These are phyloP conservation scores for Testicularia cyperi DNA, from an alignment of 1,284 basidiomycete genomes.

Conservation along the genomic window DNA sequence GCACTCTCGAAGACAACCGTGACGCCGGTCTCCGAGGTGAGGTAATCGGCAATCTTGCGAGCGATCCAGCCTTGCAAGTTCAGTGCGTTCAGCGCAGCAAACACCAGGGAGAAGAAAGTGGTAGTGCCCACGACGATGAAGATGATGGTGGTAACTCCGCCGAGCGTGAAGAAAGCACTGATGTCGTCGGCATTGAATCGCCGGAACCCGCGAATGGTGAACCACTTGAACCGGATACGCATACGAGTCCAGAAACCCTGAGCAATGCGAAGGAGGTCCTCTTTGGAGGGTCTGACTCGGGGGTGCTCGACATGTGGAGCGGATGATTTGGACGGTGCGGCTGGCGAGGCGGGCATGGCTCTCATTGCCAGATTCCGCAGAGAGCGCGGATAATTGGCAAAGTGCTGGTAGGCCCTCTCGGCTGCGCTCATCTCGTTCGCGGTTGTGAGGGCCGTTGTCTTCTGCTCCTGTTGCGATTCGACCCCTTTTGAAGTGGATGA, in stretches of 20 bases:
- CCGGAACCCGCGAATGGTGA: constrained; percentile 91
- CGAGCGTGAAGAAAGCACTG: constrained; percentile 89
- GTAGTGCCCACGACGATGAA: constrained; percentile 96
- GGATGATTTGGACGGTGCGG: constrained; percentile 1
- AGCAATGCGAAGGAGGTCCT: constrained; percentile 80
- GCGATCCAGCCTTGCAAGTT: constrained; percentile 93
- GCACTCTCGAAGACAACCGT: constrained; percentile 96
- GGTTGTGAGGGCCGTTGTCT: neutral
- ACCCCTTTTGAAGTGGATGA: too few relatives aligned
- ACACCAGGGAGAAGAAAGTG: constrained; percentile 90
- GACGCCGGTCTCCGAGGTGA: constrained; percentile 89
- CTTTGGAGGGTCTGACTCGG: constrained; percentile 43
- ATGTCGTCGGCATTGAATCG: constrained; percentile 96
- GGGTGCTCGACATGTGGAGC: constrained; percentile 6
- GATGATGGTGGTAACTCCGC: constrained; percentile 76
- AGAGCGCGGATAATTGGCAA: constrained; percentile 53
- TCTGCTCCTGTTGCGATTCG: too few relatives aligned
- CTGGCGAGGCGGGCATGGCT: constrained; percentile 29
- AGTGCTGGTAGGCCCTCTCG: constrained; percentile 35
- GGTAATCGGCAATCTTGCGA: constrained; percentile 82
- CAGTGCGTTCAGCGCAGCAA: constrained; percentile 84
- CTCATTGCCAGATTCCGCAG: constrained; percentile 48
- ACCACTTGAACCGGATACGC: constrained; percentile 94
- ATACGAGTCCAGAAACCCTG: constrained; percentile 85
- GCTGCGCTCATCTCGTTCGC: constrained; percentile 14